Base-by-base conservation (phyloP, 768 basidiomycete genomes). In the Mycena galopus region DNA sequence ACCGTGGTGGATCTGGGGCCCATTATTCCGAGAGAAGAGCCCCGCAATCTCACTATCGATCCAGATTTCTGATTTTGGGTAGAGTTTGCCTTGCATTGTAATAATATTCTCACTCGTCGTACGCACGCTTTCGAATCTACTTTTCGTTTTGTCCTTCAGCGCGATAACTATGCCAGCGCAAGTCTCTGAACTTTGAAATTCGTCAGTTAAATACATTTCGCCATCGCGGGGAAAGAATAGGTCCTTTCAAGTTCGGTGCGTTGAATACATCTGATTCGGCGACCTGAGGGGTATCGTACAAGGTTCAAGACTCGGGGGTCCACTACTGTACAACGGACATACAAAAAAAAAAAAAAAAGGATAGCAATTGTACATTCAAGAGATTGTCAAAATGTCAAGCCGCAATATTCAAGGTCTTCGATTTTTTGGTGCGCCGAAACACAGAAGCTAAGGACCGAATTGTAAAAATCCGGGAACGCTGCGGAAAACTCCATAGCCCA, bases 1-100 rank as follows among this genome's bases (percentile, higher is more conserved):
- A 93, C 92, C 0, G 91, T 93, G 5, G 91, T 97, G 19, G 91
- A 94, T 77, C 87, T 97, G 19, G 96, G 96, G 3, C 80, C 84
- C 11, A 91, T 96, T 66, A 84, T 92, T 56, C 87, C 90, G 1
- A 87, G 87, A 67, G 91, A 92, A 58, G 90, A 91, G 64, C 62
- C 79, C 7, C 83, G 77, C 72, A 61, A 27, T 27, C n/a, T n/a
- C n/a, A n/a, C n/a, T n/a, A 25, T 71, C 39, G 82, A 82, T 55
- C 42, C 69, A 42, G 81, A 80, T 47, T 57, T 73, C 59, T 79
- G 74, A 75, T n/a, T 27, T 11, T 53, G 53, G 17, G 53, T 55
- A 55, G 53, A 55, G 53, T 55, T 51, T 9, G 50, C 25, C n/a
- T 27, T n/a, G n/a, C n/a, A n/a, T n/a, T n/a, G n/a, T n/a, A n/a